phyloP scores from a whole-genome alignment of 805 yeast genomes.

The Brettanomyces sp. region DNA sequence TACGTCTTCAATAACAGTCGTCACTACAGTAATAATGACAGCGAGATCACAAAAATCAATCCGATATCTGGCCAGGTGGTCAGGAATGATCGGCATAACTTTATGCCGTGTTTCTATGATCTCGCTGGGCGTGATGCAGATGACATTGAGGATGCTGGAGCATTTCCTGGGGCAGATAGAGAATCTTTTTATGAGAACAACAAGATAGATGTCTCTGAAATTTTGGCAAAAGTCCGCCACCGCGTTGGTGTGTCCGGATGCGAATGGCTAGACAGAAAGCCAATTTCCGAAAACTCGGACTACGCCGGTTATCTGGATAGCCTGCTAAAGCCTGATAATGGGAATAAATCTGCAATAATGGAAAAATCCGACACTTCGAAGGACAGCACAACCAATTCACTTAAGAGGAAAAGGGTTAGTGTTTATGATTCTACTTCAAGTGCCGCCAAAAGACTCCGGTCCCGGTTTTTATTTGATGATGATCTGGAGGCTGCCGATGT shows the following conservation, averaged over 20 bases:
- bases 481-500: slow-evolving; percentile 37
- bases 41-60: slow-evolving; percentile 27
- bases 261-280: slow-evolving; percentile 63
- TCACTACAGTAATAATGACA: slow-evolving; percentile 24
- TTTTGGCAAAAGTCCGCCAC: slow-evolving; percentile 56
- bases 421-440: slow-evolving; percentile 27
- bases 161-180: background rate
- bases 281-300: slow-evolving; percentile 24
- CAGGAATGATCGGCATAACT: slow-evolving; percentile 27
- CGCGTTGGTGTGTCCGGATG: slow-evolving; percentile 68
- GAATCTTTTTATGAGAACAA: slow-evolving; percentile 9
- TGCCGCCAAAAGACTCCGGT: slow-evolving; percentile 31
- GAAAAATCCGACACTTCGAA: slow-evolving; percentile 2
- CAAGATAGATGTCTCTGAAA: slow-evolving; percentile 31
- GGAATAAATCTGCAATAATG: background rate
- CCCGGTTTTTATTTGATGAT: slow-evolving; percentile 42
- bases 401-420: slow-evolving; percentile 15
- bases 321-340: slow-evolving; percentile 11
- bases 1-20: slow-evolving; percentile 35
- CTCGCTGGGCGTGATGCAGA: slow-evolving; percentile 17
- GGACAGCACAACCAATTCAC: background rate
- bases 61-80: slow-evolving; percentile 43
- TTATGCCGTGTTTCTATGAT: slow-evolving; percentile 36
- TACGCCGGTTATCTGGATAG: slow-evolving; percentile 29
- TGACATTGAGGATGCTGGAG: slow-evolving; percentile 5